phyloP scores from a whole-genome alignment of 306 rosid species.

The Vigna unguiculata region DNA sequence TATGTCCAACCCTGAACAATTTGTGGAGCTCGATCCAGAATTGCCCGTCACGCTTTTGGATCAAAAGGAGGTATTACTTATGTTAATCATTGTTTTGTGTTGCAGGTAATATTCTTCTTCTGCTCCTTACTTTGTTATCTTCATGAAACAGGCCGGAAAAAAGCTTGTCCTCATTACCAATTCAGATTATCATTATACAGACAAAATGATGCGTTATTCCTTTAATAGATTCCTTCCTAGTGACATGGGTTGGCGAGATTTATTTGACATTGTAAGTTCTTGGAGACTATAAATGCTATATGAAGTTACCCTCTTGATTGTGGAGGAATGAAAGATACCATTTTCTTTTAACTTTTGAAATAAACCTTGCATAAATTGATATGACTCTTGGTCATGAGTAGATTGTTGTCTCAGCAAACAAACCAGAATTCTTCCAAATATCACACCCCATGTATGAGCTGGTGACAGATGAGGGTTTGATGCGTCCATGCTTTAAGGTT shows the following conservation, averaged over 20 bases:
- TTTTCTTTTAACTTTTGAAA: not conserved
- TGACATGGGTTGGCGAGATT: slow-evolving; percentile 95
- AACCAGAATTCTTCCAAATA: slow-evolving; percentile 85
- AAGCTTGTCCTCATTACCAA: slow-evolving; percentile 95
- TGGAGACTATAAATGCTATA: not conserved
- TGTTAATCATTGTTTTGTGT: slow-evolving; percentile 18
- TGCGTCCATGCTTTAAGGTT: slow-evolving; percentile 84
- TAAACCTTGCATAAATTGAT: slow-evolving; percentile 20
- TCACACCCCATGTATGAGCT: slow-evolving; percentile 85
- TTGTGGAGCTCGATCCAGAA: slow-evolving; percentile 92
- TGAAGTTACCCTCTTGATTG: not conserved
- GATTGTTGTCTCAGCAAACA: slow-evolving; percentile 80
- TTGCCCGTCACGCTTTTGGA: slow-evolving; percentile 92
- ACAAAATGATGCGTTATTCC: slow-evolving; percentile 97
- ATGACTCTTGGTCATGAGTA: slow-evolving; percentile 31
- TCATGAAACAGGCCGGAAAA: slow-evolving; percentile 87
- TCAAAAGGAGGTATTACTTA: slow-evolving; percentile 80
- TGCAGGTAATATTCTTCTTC: slow-evolving; percentile 18
- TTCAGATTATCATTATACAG: slow-evolving; percentile 89
- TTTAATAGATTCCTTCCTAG: slow-evolving; percentile 95
- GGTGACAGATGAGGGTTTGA: slow-evolving; percentile 78
- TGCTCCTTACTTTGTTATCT: slow-evolving; percentile 42
- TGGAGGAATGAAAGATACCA: slow-evolving; percentile 7
- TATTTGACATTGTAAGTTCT: slow-evolving; percentile 90
- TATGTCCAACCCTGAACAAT: slow-evolving; percentile 95